Conservation (phyloP, 805 yeast species). For the Saturnispora serradocipensis region DNA sequence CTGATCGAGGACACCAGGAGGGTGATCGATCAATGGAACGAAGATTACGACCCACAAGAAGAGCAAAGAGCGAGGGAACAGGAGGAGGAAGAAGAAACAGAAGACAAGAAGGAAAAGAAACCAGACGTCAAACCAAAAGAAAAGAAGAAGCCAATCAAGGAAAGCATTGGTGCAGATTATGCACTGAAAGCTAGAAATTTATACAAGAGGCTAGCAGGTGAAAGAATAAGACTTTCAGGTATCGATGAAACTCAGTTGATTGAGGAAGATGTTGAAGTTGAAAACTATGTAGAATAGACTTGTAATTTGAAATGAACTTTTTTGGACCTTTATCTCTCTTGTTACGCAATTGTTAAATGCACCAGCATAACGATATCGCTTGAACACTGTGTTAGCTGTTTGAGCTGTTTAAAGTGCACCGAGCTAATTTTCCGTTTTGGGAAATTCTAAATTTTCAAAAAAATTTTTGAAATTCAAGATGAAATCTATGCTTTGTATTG, state of each 20-base stretch:
- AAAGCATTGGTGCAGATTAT: slow-evolving; percentile 9
- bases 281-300: slow-evolving; percentile 10
- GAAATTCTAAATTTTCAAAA: background rate
- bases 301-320: background rate
- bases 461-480: background rate
- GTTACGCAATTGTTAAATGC: background rate
- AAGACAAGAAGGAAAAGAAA: background rate
- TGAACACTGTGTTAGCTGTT: background rate
- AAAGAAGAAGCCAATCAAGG: background rate
- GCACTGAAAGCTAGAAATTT: slow-evolving; percentile 12
- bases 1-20: slow-evolving; percentile 39
- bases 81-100: background rate
- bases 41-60: slow-evolving; percentile 13
- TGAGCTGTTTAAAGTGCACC: background rate
- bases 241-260: slow-evolving; percentile 6
- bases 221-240: background rate
- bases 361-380: no score
- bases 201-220: slow-evolving; percentile 5
- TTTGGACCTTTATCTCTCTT: background rate
- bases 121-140: background rate
- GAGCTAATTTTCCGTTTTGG: background rate
- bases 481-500: no score
- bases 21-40: slow-evolving; percentile 50
- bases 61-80: slow-evolving; percentile 2
- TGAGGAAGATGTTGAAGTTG: slow-evolving; percentile 15